Base-by-base conservation (phyloP, 805 yeast genomes). In the Maudiozyma serrabonitensis region DNA sequence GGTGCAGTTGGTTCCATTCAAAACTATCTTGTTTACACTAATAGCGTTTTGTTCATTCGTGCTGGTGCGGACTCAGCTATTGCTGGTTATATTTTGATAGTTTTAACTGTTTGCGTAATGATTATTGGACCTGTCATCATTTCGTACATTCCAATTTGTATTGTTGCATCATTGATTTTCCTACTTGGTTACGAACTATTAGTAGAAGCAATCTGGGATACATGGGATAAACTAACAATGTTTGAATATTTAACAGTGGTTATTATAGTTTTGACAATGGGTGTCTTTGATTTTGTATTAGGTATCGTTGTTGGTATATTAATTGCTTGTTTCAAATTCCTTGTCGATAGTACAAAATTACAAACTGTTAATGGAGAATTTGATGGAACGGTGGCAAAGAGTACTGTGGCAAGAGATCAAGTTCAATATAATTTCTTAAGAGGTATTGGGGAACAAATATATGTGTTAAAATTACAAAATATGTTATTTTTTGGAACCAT, bases 401-500 rank as follows among this genome's bases (percentile, higher is more conserved):
- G 97, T 3, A 89, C 96, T 0, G 97, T 93, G 5, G 76, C 87
- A 56, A 78, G 99, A 60, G 96, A 89, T 61, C 88, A 91, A 4
- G 80, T 84, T 50, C 96, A 93, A 66, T 88, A 85, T 56, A 86
- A 83, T 54, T 91, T 91, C 57, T 70, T 93, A 59, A 75, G 77
- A 53, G 83, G 84, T 54, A 93, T 91, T 47, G 97, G 97, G 4
- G 81, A 84, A 58, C 98, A 93, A 67, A 87, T 90, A 28, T 86
- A 88, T 64, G 83, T 93, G 19, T 72, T 90, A 64, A 87, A 90
- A 66, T 69, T 93, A 42, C 86, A 88, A 56, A 96, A 97, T 18
- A 81, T 93, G 21, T 71, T 93, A 38, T 93, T 93, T 64, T 93
- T 93, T 67, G 99, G 99, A 1, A 88, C 97, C 0, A 90, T 91